phyloP scores from a whole-genome alignment of 2,329 filamentous ascomycete species.

The Xylaria sp. region DNA sequence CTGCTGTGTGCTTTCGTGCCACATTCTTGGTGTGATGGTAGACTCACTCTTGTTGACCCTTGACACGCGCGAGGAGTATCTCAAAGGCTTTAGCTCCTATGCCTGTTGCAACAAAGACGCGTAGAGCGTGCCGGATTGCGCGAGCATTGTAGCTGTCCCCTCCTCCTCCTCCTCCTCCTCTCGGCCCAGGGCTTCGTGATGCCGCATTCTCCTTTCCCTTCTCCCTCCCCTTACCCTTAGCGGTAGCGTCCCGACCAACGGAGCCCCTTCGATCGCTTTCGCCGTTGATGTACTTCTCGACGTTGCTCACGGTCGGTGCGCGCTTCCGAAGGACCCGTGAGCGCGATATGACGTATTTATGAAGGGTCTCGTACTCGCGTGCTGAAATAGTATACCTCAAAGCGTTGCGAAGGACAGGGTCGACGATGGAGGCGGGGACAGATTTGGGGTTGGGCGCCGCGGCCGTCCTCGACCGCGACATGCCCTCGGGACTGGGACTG shows the following conservation, averaged over 20 bases:
- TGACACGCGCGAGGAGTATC: constrained; percentile 54
- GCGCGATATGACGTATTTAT: constrained; percentile 80
- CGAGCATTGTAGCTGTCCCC: constrained; percentile 72
- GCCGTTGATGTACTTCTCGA: constrained; percentile 60
- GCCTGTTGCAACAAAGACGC: constrained; percentile 70
- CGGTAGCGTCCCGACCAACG: constrained; percentile 41
- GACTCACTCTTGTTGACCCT: constrained; percentile 53
- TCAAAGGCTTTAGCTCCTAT: constrained; percentile 68
- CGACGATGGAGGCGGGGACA: constrained; percentile 44
- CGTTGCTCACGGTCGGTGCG: constrained; percentile 60
- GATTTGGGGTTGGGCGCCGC: constrained; percentile 36
- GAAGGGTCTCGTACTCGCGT: constrained; percentile 83
- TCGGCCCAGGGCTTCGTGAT: constrained; percentile 26
- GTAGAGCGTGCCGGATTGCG: constrained; percentile 71
- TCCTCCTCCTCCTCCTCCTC: constrained; percentile 37
- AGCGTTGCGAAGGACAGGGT: constrained; percentile 82
- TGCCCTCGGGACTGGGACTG: constrained; percentile 18
- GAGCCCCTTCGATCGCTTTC: constrained; percentile 29
- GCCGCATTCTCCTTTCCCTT: constrained; percentile 23
- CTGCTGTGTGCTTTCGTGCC: neutral
- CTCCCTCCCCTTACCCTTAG: constrained; percentile 39
- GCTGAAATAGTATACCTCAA: constrained; percentile 85
- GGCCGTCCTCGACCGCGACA: constrained; percentile 30
- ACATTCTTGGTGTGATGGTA: neutral
- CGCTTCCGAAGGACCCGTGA: constrained; percentile 63